Evolutionary conservation across 306 rosid genomes (phyloP), one percentile per base, ranked within the genome.

Genomic region (Quercus berberidifolia): DNA sequence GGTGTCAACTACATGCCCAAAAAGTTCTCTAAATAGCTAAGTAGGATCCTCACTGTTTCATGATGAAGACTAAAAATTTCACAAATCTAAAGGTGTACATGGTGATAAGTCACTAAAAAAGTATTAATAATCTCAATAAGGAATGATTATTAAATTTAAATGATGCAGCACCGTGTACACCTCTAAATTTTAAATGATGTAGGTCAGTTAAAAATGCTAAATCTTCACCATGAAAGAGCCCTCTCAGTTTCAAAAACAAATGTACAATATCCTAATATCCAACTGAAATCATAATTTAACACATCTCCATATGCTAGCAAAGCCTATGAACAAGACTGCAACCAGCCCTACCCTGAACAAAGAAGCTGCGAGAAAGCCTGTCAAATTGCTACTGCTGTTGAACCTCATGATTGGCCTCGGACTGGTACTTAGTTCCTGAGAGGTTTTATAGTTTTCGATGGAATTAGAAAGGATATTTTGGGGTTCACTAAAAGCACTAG

Each of bases 301-400:
- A 76, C 74, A 80, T 86, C 86, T 90, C 91, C 89, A 83, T 33
- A 81, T 41, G 94, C 87, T 84, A 71, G 85, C 85, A 65, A 85
- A 84, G 77, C 83, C 38, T 78, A 78, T 75, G 78, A 87, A 76
- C 79, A 78, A 62, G 57, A 81, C 80, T 41, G 74, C 74, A 69
- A 86, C 71, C 69, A 85, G 81, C 83, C 80, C 87, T 77, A 78
- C 69, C 79, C 80, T 83, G 77, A 83, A 55, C 35, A 52, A 78
- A 58, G 55, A 63, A 69, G 68, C 68, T 12, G 65, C 80, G 71
- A 79, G 82, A 84, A 77, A 72, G 76, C 83, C 71, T 19, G 84
- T 64, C 71, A 83, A 62, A 14, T 75, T 5, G 55, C 77, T 55
- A 18, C 46, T 9, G 46, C 74, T 76, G 80, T 82, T 60, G 5